phyloP scores from a whole-genome alignment of 192 early-diverging fungal genomes.

The Podochytrium sp. region DNA sequence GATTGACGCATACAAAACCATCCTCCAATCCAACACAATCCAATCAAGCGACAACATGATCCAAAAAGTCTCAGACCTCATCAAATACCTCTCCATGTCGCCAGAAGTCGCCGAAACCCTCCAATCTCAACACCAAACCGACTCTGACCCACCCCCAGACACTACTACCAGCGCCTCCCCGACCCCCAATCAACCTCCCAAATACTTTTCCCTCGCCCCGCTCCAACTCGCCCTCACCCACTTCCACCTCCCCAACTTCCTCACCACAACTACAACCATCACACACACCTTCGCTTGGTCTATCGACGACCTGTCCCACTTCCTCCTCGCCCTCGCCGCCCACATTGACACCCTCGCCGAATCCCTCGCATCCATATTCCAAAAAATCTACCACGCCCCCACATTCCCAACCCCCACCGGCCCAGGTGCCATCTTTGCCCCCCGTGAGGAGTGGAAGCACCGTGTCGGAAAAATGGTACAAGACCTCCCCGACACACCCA shows the following conservation, averaged over 20 bases:
- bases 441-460: conserved; percentile 33
- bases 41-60: conserved; percentile 35
- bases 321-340: conserved; percentile 37
- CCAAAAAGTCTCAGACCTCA: conserved; percentile 21
- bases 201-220: conserved; percentile 14
- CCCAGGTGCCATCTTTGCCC: neutral
- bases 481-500: neutral
- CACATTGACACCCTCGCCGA: conserved; percentile 38
- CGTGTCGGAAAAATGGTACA: conserved; percentile 7
- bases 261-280: conserved; percentile 30
- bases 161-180: neutral
- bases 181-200: neutral
- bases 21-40: conserved; percentile 17
- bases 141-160: neutral
- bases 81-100: conserved; percentile 32
- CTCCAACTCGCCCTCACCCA: conserved; percentile 22
- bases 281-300: conserved; percentile 41
- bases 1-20: conserved; percentile 18
- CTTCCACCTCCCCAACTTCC: conserved; percentile 36
- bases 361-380: conserved; percentile 29
- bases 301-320: conserved; percentile 43
- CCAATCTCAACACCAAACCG: neutral
- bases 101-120: conserved; percentile 28
- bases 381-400: conserved; percentile 35
- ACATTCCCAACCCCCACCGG: conserved; percentile 14